Evolutionary conservation across 1,139 yeast genomes (phyloP).

Genomic region (Geotrichum candidum): DNA sequence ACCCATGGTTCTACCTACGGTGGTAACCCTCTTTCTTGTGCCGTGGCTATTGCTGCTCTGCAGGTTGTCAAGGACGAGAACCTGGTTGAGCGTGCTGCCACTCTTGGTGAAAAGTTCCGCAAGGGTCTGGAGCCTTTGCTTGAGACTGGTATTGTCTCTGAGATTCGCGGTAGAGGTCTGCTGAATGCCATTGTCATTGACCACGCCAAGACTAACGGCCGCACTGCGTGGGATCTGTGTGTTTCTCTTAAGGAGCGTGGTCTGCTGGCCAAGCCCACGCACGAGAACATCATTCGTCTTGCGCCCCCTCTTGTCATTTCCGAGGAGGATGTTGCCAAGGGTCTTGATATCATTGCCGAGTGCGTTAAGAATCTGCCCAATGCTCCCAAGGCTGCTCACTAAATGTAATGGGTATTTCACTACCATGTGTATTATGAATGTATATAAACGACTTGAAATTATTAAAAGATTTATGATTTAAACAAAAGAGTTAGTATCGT

Average conservation of each 20-base stretch:
- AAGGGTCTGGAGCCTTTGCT: slow-evolving; percentile 60
- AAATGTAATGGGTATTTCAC: background rate
- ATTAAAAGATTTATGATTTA: background rate
- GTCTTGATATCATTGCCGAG: slow-evolving; percentile 64
- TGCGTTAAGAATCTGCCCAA: slow-evolving; percentile 57
- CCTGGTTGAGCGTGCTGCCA: slow-evolving; percentile 69
- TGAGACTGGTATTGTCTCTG: slow-evolving; percentile 62
- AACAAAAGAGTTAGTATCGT: no score
- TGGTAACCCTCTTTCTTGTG: slow-evolving; percentile 93
- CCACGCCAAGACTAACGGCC: slow-evolving; percentile 73
- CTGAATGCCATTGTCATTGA: slow-evolving; percentile 90
- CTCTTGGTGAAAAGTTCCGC: slow-evolving; percentile 66
- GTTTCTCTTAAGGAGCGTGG: slow-evolving; percentile 83
- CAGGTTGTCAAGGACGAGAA: slow-evolving; percentile 85
- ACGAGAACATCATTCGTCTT: slow-evolving; percentile 87
- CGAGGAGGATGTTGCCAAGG: slow-evolving; percentile 77
- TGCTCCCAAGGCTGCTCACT: slow-evolving; percentile 33
- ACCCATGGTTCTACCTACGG: slow-evolving; percentile 98
- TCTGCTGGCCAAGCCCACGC: slow-evolving; percentile 93
- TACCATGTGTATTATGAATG: background rate
- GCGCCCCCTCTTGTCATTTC: slow-evolving; percentile 94
- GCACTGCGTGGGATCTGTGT: slow-evolving; percentile 96
- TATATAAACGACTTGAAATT: background rate
- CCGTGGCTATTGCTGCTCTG: slow-evolving; percentile 91
- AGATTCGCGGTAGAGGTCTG: slow-evolving; percentile 90